phyloP scores from a whole-genome alignment of 1,284 basidiomycete genomes.

The Leccinum huronense region DNA sequence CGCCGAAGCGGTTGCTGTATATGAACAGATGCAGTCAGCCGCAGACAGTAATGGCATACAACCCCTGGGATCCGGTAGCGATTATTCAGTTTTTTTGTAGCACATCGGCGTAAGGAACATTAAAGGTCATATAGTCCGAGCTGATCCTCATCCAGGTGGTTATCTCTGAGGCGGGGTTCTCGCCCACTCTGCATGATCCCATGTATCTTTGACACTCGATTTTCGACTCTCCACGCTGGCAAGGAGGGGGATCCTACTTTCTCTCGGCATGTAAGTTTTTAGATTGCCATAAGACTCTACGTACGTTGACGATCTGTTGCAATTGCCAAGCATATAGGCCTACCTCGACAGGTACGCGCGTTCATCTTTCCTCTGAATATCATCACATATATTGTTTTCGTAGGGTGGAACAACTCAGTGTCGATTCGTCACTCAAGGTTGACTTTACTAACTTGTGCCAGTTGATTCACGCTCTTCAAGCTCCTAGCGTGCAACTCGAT shows the following conservation, averaged over 20 bases:
- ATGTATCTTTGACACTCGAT: constrained; percentile 78
- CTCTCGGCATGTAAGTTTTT: constrained; percentile 52
- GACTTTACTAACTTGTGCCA: constrained; percentile 36
- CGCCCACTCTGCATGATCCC: constrained; percentile 48
- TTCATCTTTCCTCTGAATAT: neutral
- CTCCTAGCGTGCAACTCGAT: constrained; percentile 56
- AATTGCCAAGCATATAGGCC: constrained; percentile 64
- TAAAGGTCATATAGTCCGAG: neutral
- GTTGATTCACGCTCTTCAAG: constrained; percentile 51
- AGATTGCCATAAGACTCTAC: neutral
- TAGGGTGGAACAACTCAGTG: constrained; percentile 34
- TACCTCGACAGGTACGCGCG: constrained; percentile 49
- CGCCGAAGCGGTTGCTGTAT: neutral
- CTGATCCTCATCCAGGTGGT: constrained; percentile 42
- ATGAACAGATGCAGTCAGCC: neutral
- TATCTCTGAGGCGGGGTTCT: constrained; percentile 54
- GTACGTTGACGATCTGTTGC: constrained; percentile 41
- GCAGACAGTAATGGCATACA: constrained; percentile 21
- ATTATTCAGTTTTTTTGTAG: constrained; percentile 73
- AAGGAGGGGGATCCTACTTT: constrained; percentile 74
- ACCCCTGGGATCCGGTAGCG: constrained; percentile 63
- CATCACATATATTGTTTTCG: neutral
- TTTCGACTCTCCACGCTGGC: constrained; percentile 74
- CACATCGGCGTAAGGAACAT: constrained; percentile 43
- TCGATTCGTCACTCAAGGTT: neutral